A percentile compares a stretch with the other conserved stretches of the same genome.
These are phyloP conservation scores for Aspergillus caelatus DNA, from an alignment of 2,329 filamentous ascomycete species.

Conservation along the genomic window DNA sequence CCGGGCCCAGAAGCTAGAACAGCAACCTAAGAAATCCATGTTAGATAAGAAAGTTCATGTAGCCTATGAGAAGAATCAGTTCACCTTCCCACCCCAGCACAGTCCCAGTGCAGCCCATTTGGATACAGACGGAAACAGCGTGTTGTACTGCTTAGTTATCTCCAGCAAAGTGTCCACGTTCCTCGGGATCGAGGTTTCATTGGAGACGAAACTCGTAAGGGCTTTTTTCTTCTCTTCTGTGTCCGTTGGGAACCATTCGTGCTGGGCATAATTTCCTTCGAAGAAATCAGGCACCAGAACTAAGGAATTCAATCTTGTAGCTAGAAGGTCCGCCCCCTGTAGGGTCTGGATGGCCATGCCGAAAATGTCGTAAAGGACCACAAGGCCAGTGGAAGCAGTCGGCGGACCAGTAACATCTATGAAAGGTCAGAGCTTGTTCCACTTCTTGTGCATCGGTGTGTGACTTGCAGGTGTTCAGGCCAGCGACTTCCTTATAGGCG, in stretches of 20 bases:
- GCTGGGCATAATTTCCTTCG: constrained; percentile 48
- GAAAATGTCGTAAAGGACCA: constrained; percentile 69
- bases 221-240: constrained; percentile 65
- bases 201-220: constrained; percentile 61
- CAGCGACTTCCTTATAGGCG: constrained; percentile 59
- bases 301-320: constrained; percentile 40
- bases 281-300: constrained; percentile 47
- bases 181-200: constrained; percentile 31
- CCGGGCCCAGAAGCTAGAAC: constrained; percentile 50
- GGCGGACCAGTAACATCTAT: constrained; percentile 50
- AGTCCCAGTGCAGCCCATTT: constrained; percentile 66
- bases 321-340: constrained; percentile 65
- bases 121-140: constrained; percentile 57
- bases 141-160: constrained; percentile 51
- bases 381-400: constrained; percentile 57
- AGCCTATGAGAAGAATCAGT: constrained; percentile 17
- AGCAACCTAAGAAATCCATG: constrained; percentile 18
- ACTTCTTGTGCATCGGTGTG: background rate
- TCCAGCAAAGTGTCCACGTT: constrained; percentile 36
- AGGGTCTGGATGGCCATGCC: constrained; percentile 67
- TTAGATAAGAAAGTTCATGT: background rate
- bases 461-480: constrained; percentile 55
- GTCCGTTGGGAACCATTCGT: constrained; percentile 61
- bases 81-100: constrained; percentile 74
- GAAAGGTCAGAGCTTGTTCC: constrained; percentile 1